Evolutionary conservation across 1,139 yeast species (phyloP).

Genomic region (Meyerozyma guilliermondii): DNA sequence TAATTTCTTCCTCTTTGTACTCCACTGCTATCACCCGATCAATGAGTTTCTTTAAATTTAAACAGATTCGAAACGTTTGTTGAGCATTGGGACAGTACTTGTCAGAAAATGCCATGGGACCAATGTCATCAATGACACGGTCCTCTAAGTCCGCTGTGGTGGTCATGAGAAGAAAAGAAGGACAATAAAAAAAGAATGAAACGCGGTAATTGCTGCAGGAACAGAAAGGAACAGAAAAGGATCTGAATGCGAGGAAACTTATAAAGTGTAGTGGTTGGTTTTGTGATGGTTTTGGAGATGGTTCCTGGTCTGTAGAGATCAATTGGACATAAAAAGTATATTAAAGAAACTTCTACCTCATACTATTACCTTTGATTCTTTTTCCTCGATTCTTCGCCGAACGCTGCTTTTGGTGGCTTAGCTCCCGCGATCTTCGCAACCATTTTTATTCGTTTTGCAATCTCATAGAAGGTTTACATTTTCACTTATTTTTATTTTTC

Average conservation of each 20-base stretch:
- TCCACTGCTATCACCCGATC: slow-evolving; percentile 68
- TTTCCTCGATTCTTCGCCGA: no score
- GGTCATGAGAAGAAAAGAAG: background rate
- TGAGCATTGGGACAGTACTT: slow-evolving; percentile 52
- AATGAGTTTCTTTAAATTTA: slow-evolving; percentile 66
- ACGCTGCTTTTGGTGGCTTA: no score
- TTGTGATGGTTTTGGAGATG: no score
- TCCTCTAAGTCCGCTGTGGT: slow-evolving; percentile 2
- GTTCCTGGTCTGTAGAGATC: no score
- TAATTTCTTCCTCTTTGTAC: slow-evolving; percentile 45
- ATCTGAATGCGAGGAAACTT: no score
- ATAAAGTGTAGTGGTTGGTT: no score
- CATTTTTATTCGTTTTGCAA: background rate
- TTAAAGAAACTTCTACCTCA: no score
- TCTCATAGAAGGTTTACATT: background rate
- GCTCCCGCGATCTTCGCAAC: no score
- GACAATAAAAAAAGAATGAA: background rate
- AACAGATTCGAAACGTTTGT: slow-evolving; percentile 67
- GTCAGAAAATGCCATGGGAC: slow-evolving; percentile 6
- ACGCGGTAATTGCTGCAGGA: background rate
- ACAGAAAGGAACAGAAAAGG: no score
- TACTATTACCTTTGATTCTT: no score
- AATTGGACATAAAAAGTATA: no score
- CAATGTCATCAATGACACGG: background rate
- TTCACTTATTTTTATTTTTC: no score